phyloP scores from a whole-genome alignment of 2,329 filamentous ascomycete genomes.

The Neofusicoccum kwambonambiense region DNA sequence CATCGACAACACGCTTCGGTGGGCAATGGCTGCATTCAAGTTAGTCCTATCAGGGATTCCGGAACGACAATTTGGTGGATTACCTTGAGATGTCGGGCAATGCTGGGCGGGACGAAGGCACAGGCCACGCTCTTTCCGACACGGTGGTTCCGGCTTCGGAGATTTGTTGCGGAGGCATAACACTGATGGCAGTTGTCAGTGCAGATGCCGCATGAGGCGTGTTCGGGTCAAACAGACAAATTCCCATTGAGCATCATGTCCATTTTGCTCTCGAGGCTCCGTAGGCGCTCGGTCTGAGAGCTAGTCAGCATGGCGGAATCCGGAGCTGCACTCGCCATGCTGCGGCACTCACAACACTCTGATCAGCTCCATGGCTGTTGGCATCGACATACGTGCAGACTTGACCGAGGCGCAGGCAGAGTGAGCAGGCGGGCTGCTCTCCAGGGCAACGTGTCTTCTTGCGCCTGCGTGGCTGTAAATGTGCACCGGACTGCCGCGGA shows the following conservation, averaged over 20 bases:
- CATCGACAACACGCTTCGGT: neutral
- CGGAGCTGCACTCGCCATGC: neutral
- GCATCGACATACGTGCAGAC: slow-evolving; percentile 30
- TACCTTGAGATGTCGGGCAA: neutral
- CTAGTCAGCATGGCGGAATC: neutral
- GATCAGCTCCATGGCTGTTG: neutral
- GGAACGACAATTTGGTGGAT: too few species aligned
- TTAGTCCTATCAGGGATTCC: neutral
- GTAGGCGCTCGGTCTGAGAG: neutral
- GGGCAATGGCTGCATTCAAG: neutral
- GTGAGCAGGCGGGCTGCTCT: slow-evolving; percentile 50
- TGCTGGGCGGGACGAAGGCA: neutral
- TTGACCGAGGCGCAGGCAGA: slow-evolving; percentile 50
- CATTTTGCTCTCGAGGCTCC: slow-evolving; percentile 9
- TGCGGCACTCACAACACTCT: neutral
- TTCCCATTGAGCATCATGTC: slow-evolving; percentile 1
- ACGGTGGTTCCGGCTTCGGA: too few species aligned
- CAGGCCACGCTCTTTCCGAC: neutral
- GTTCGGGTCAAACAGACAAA: neutral
- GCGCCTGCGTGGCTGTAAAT: slow-evolving; percentile 33
- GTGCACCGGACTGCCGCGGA: neutral
- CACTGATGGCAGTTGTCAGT: neutral
- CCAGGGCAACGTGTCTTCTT: slow-evolving; percentile 55
- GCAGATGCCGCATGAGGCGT: neutral
- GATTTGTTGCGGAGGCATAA: neutral